phyloP scores from a whole-genome alignment of 768 basidiomycete species.

The Panaeolus cyanescens region DNA sequence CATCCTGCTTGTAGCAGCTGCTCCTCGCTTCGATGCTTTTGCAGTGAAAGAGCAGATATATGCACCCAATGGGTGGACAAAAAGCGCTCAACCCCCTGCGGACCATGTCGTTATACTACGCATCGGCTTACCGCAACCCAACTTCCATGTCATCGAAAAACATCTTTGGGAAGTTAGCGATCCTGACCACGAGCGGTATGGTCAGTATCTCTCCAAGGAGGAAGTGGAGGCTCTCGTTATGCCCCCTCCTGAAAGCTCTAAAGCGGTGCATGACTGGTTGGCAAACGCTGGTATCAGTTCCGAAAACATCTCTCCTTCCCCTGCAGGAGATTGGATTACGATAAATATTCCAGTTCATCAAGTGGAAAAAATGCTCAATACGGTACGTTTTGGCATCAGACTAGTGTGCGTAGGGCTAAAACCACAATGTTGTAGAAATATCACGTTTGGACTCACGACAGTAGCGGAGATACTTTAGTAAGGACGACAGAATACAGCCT shows the following conservation, averaged over 20 bases:
- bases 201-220: constrained; percentile 60
- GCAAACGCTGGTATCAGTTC: constrained; percentile 51
- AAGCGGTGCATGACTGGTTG: constrained; percentile 63
- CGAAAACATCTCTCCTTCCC: constrained; percentile 48
- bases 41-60: constrained; percentile 34
- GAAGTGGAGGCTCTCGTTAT: constrained; percentile 65
- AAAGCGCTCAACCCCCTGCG: constrained; percentile 42
- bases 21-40: constrained; percentile 8
- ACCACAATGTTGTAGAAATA: constrained; percentile 44
- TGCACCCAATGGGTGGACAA: constrained; percentile 52
- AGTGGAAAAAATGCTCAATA: constrained; percentile 70
- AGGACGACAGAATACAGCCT: constrained; percentile 69
- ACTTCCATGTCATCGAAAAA: constrained; percentile 48
- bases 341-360: constrained; percentile 55
- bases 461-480: constrained; percentile 50
- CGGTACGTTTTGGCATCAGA: constrained; percentile 26
- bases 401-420: not conserved
- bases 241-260: constrained; percentile 57
- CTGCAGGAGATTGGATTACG: constrained; percentile 69
- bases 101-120: constrained; percentile 54
- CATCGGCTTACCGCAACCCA: constrained; percentile 55
- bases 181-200: constrained; percentile 51
- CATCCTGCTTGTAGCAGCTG: not conserved
- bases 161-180: constrained; percentile 59
- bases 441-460: constrained; percentile 50